Evolutionary conservation across 2,329 filamentous ascomycete species (phyloP), one percentile per base, ranked within the genome.

Genomic region (Talaromyces sp.): DNA sequence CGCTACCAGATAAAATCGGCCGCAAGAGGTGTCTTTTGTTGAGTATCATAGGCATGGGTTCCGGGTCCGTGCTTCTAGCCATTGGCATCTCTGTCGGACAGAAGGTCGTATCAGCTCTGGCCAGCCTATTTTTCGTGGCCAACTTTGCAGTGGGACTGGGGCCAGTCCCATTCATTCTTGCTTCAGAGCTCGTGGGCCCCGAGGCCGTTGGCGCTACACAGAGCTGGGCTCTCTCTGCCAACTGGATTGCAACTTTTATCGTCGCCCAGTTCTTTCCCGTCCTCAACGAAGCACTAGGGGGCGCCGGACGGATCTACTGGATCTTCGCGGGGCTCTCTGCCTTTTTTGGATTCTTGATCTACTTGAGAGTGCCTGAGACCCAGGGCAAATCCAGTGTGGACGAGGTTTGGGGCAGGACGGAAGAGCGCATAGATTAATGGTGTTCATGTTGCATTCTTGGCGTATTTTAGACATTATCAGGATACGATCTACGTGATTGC

Each of bases 211-310:
- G 93, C 1, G 91, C 93, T 0, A 89, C 91, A 0, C 94, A 99
- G 74, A 92, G 89, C 61, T 95, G 92, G 84, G 90, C 88, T 0
- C 77, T 97, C 26, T 91, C 86, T 1, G 88, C 90, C 14, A 97
- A 94, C 74, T 97, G 95, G 81, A 81, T 91, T 27, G 89, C 92
- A 0, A 97, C 93, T 0, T 97, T 97, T 70, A 67, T 96, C 24
- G 92, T 99, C 2, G 92, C 93, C 0, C 92, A 97, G 68, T 96
- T 96, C 76, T 97, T 99, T 79, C 93, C 94, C 0, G 83, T 97
- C 21, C 75, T 96, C 62, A 95, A 96, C 70, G 84, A 85, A 50
- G 84, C 83, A 3, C 76, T 97, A 56, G 92, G 90, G 0, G 89
- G 88, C 0, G 83, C 87, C 3, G 92, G 93, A 1, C 90, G 88